These are phyloP conservation scores for Russula griseocarnosa DNA, from an alignment of 768 basidiomycete genomes.

Conservation along the genomic window DNA sequence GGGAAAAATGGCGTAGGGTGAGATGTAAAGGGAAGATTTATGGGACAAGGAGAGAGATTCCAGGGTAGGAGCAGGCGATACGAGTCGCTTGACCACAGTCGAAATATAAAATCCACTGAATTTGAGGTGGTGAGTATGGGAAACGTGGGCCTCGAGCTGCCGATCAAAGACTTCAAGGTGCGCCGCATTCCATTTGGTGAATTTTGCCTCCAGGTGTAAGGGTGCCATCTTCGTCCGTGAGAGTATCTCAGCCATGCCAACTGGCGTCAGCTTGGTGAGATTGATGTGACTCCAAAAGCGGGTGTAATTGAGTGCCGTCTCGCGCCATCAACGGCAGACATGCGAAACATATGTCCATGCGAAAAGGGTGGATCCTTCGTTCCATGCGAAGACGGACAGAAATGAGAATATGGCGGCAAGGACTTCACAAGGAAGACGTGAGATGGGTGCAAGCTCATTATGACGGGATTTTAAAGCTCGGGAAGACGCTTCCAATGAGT, in stretches of 20 bases:
- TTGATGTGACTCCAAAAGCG: constrained; percentile 18
- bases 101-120: neutral
- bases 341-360: constrained; percentile 13
- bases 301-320: constrained; percentile 14
- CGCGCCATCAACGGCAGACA: constrained; percentile 24
- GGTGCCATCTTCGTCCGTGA: constrained; percentile 10
- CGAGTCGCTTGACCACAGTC: neutral
- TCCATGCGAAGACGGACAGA: neutral
- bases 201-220: neutral
- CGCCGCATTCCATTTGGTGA: too few relatives aligned
- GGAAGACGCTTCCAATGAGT: neutral
- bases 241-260: constrained; percentile 4
- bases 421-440: constrained; percentile 10
- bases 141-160: constrained; percentile 5
- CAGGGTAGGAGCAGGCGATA: neutral
- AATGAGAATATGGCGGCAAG: constrained; percentile 12
- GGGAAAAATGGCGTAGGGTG: neutral
- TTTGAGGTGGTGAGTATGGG: constrained; percentile 4
- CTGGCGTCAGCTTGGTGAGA: neutral
- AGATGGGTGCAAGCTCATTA: constrained; percentile 19
- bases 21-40: too few relatives aligned
- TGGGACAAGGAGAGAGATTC: neutral
- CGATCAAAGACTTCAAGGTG: neutral
- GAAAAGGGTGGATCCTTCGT: neutral
- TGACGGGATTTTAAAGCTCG: constrained; percentile 7